Base-by-base conservation (phyloP, 495 filamentous ascomycete species). In the Hypoxylon intermedium region DNA sequence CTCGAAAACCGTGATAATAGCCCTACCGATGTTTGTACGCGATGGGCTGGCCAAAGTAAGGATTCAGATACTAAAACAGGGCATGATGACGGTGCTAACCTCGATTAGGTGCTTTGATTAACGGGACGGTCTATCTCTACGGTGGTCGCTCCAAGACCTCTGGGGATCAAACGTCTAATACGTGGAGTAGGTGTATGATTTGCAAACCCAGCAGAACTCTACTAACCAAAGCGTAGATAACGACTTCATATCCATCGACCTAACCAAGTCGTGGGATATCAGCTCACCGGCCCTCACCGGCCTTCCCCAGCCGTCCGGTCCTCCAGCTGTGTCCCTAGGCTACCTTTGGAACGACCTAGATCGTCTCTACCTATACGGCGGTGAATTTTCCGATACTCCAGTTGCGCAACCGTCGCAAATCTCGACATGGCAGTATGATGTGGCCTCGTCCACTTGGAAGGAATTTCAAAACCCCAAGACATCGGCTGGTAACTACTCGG, bases 81-180 rank as follows among this genome's bases (percentile, higher is more conserved):
- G n/a, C n/a, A 3, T 9, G 9, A 21, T 15, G n/a, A 9, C 34
- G 31, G 1, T n/a, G 34, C 60, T 71, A 31, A 73, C 60, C 15
- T 26, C 1, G 1, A 31, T 6, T 34, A 79, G 76, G 68, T 28
- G 79, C 86, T 15, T 59, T 85, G 34, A 81, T 91, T 3, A 89
- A 90, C 46, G 89, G 88, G 21, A 91, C 86, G 0, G 68, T 91
- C 15, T 91, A 89, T 63, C 78, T 90, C n/a, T 91, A 90, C 57
- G 89, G 89, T 28, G 89, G 89, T 9, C 80, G 86, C 30, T 75
- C 79, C 2, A 87, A 74, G 16, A 79, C 70, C 4, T 64, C 74
- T 6, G 54, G 75, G 13, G 75, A 79, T 5, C 88, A 91, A 69
- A 77, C 53, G 1, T 58, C 65, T 2, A 69, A 87, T 64, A 85